A percentile compares a stretch with the other conserved stretches of the same genome.
Conservation (phyloP, 257 asterid genomes). For the Asclepias syriaca region DNA sequence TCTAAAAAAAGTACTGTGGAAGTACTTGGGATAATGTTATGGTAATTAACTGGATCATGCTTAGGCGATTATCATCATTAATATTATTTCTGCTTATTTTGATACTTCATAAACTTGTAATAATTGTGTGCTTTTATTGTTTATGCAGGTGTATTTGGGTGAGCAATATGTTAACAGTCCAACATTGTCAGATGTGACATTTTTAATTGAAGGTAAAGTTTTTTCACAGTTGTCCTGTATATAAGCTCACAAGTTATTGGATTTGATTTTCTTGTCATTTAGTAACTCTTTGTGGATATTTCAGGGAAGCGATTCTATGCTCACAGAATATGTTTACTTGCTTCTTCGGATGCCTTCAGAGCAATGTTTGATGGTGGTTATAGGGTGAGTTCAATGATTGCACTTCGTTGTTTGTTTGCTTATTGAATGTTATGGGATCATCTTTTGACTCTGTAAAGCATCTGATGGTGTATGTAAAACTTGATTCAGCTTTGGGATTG, state of each 20-base stretch:
- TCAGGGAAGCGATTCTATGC: conserved; percentile 77
- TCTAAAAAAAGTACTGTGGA: neutral
- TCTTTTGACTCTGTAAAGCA: neutral
- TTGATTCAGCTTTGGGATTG: neutral
- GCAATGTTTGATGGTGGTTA: conserved; percentile 99
- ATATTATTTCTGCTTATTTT: neutral
- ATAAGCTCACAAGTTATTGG: neutral
- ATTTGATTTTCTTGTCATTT: neutral
- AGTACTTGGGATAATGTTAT: neutral
- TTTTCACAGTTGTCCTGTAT: neutral
- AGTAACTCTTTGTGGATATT: conserved; percentile 2
- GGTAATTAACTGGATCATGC: neutral
- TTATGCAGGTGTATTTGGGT: conserved; percentile 88
- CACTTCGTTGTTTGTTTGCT: neutral
- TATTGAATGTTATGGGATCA: neutral
- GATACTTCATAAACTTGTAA: neutral
- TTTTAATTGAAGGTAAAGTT: conserved; percentile 80
- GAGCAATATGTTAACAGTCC: conserved; percentile 90
- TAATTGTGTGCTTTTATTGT: conserved; percentile 9
- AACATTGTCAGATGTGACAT: conserved; percentile 87
- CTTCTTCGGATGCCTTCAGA: conserved; percentile 96
- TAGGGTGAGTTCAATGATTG: conserved; percentile 54
- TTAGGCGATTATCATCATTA: neutral
- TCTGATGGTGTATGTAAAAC: neutral
- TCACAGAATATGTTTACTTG: conserved; percentile 93